A percentile compares a stretch with the other conserved stretches of the same genome.
These are phyloP conservation scores for Botryotinia convoluta DNA, from an alignment of 2,329 filamentous ascomycete species.

Conservation along the genomic window DNA sequence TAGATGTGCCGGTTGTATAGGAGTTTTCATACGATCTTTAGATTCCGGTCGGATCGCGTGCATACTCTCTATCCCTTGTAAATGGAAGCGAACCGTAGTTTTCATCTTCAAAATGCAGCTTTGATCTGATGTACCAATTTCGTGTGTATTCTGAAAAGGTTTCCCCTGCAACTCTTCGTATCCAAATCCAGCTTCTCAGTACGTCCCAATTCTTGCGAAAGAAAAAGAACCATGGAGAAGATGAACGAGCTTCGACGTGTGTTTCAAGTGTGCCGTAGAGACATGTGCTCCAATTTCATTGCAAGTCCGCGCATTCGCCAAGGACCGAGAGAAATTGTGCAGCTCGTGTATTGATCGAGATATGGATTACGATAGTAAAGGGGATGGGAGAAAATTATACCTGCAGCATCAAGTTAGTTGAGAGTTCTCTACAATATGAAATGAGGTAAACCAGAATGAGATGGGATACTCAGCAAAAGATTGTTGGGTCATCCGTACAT, in stretches of 20 bases:
- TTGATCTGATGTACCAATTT: neutral
- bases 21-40: rapidly evolving
- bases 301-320: rapidly evolving
- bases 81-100: neutral
- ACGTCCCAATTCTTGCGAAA: neutral
- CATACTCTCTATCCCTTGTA: neutral
- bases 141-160: neutral
- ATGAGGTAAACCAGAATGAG: neutral
- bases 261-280: neutral
- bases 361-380: rapidly evolving
- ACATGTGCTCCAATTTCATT: rapidly evolving
- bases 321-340: neutral
- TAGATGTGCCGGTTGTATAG: rapidly evolving
- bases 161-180: neutral
- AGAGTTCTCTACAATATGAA: neutral
- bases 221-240: neutral
- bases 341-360: neutral
- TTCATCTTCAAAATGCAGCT: neutral
- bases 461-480: neutral
- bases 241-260: neutral
- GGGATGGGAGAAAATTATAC: neutral
- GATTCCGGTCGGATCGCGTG: neutral
- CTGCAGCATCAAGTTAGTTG: neutral
- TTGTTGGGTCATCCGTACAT: neutral
- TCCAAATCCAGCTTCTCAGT: neutral